Base-by-base conservation (phyloP, 257 asterid species). In the Solanum medicagineum region DNA sequence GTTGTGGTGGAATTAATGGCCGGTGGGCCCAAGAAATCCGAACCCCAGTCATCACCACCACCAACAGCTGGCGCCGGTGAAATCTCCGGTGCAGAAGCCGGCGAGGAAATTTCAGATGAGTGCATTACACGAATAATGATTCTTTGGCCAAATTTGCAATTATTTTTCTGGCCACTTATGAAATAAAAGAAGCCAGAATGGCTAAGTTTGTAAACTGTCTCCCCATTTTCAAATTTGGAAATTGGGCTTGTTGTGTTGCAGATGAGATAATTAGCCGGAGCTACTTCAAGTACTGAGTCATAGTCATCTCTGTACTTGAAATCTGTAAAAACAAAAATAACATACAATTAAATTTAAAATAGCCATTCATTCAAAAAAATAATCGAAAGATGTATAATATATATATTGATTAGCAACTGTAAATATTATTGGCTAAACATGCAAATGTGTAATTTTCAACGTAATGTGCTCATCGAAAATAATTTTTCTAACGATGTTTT, bases 81-180 rank as follows among this genome's bases (percentile, higher is more conserved):
- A 5, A 92, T 93, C 7, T 90, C 85, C 0, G 94, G 91, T 0
- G 95, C 88, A 2, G 85, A 32, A 5, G n/a, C 90, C 4, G 93
- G 89, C 1, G 90, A 86, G 4, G 91, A 89, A 2, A 89, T 81
- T 17, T 82, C 88, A 6, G 40, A 73, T 0, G 92, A 93, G 57
- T 95, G 98, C 92, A 95, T 89, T 56, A 94, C 97, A 1, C 93
- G 94, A 75, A 95, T 26, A 19, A 91, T 90, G 17, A 95, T 87
- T 88, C 92, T 87, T 26, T 94, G 96, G 60, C 97, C 98, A 2
- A 89, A 66, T 10, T 81, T 84, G 89, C 98, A 95, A 88, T 95
- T 95, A 15, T 86, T 91, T 3, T 90, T 86, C 69, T 84, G 74
- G 22, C 98, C 98, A 83, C 98, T 94, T 54, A 95, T 93, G 94